Conservation (phyloP, 495 filamentous ascomycete species). For the Penicillium subrubescens region DNA sequence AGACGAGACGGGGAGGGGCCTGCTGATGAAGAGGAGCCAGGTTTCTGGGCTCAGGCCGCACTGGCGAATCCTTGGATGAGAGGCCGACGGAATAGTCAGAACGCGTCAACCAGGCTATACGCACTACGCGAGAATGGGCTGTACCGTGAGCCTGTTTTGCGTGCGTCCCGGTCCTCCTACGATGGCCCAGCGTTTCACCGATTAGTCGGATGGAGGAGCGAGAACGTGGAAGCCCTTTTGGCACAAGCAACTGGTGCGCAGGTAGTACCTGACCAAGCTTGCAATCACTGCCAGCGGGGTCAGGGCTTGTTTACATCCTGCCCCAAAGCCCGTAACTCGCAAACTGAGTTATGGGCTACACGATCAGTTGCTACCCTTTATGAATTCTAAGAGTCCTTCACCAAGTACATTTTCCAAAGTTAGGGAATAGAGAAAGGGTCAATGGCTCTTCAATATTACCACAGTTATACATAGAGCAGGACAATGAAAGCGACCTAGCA, state of each 20-base stretch:
- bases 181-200: not conserved
- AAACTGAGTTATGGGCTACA: not conserved
- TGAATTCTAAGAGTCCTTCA: not conserved
- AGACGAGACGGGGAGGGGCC: slow-evolving; percentile 1
- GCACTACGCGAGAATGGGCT: not conserved
- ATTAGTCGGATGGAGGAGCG: not conserved
- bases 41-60: slow-evolving; percentile 1
- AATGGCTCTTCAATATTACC: not conserved
- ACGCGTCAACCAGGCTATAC: not conserved
- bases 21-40: slow-evolving; percentile 5
- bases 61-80: not conserved
- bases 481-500: not conserved
- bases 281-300: not conserved
- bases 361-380: not conserved
- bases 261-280: not conserved
- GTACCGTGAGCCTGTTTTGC: not conserved
- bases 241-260: slow-evolving; percentile 1
- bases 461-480: not conserved
- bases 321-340: not conserved
- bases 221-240: not conserved
- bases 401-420: not conserved
- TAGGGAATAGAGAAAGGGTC: not conserved
- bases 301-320: not conserved
- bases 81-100: not conserved
- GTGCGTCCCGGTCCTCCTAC: not conserved